These are phyloP conservation scores for Galium porrigens DNA, from an alignment of 305 asterid genomes.

Conservation along the genomic window DNA sequence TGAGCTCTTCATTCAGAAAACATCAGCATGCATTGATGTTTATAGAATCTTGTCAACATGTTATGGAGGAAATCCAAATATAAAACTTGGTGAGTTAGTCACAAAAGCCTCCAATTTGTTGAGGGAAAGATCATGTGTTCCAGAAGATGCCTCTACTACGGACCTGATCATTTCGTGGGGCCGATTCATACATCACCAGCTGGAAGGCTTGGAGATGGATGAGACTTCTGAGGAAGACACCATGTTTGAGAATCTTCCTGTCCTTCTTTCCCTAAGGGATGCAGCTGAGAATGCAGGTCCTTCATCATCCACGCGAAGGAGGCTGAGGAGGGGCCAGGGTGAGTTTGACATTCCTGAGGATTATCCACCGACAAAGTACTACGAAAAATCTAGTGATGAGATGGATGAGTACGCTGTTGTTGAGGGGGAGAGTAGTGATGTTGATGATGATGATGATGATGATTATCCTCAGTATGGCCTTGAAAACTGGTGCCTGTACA, in stretches of 20 bases:
- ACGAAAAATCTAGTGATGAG: background rate
- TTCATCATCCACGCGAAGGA: background rate
- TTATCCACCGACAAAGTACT: slow-evolving; percentile 12
- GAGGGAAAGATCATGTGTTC: slow-evolving; percentile 4
- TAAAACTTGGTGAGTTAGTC: slow-evolving; percentile 9
- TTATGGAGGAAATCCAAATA: slow-evolving; percentile 14
- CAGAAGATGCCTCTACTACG: background rate
- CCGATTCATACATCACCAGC: slow-evolving; percentile 16
- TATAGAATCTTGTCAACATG: slow-evolving; percentile 14
- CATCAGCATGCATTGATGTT: slow-evolving; percentile 11
- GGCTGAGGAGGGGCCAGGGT: background rate
- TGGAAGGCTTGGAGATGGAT: slow-evolving; percentile 14
- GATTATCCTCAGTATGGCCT: slow-evolving; percentile 13
- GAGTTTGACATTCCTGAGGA: slow-evolving; percentile 10
- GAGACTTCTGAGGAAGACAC: slow-evolving; percentile 10
- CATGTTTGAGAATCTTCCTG: slow-evolving; percentile 14
- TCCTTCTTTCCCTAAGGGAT: slow-evolving; percentile 13
- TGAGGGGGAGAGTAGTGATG: slow-evolving; percentile 9
- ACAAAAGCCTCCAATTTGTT: slow-evolving; percentile 2
- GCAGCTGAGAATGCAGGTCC: slow-evolving; percentile 8
- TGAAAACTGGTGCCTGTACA: slow-evolving; percentile 15
- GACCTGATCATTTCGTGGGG: slow-evolving; percentile 16
- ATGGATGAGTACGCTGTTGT: slow-evolving; percentile 11
- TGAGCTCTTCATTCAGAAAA: slow-evolving; percentile 9
- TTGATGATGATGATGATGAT: slow-evolving; percentile 7